A percentile compares a stretch with the other conserved stretches of the same genome.
Evolutionary conservation across 1,139 yeast genomes (phyloP).

Genomic region (Suhomyces guaymorum): DNA sequence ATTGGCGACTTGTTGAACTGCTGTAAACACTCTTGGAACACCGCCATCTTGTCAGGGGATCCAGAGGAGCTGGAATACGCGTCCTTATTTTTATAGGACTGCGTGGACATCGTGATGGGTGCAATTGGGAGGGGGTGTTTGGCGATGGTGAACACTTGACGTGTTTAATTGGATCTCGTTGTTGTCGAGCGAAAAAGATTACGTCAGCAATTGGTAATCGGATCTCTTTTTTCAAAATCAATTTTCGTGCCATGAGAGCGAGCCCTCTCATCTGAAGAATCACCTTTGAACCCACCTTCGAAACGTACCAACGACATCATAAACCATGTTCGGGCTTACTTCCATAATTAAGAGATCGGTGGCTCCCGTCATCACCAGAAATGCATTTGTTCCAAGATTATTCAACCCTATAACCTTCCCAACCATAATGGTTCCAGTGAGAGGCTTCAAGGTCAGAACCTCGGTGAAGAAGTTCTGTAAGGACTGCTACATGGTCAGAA

Average conservation of each 20-base stretch:
- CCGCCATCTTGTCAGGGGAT: conserved; percentile 92
- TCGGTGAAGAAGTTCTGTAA: conserved; percentile 90
- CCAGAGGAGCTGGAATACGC: conserved; percentile 53
- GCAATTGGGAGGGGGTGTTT: conserved; percentile 3
- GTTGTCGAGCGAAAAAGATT: conserved; percentile 11
- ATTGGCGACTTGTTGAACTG: conserved; percentile 93
- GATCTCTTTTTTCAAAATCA: conserved; percentile 2
- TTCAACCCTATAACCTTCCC: conserved; percentile 14
- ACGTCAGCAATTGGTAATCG: conserved; percentile 2
- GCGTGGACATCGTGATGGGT: conserved; percentile 63
- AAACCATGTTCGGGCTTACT: conserved; percentile 21
- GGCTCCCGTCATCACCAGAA: conserved; percentile 17
- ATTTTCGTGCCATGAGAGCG: conserved; percentile 2
- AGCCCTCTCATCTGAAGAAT: too few species aligned
- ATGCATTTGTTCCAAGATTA: conserved; percentile 15
- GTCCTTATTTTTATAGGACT: conserved; percentile 80
- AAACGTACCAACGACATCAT: too few species aligned
- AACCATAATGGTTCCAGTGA: conserved; percentile 10
- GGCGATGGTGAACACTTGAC: conserved; percentile 6
- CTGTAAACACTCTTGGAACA: conserved; percentile 91
- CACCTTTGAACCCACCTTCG: too few species aligned
- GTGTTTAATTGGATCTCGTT: conserved; percentile 12
- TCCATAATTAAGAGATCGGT: conserved; percentile 20
- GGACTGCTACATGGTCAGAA: conserved; percentile 88
- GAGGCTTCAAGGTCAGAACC: conserved; percentile 52